Evolutionary conservation across 1,284 basidiomycete genomes (phyloP).

Genomic region (Microbotryomycetes sp.): DNA sequence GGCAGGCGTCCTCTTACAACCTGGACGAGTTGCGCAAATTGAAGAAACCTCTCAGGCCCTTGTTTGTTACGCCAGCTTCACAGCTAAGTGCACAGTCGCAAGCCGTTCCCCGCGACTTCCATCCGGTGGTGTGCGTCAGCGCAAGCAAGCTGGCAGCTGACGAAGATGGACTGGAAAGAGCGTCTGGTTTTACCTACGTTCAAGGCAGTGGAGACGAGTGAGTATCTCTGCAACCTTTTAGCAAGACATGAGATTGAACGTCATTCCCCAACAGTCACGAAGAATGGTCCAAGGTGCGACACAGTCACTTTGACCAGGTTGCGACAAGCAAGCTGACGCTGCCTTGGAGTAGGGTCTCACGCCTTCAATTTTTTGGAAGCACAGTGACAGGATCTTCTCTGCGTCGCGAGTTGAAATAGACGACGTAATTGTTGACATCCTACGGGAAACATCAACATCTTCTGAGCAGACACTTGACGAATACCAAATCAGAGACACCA

Average conservation of each 20-base stretch:
- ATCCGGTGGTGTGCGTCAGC: conserved; percentile 68
- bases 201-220: conserved; percentile 63
- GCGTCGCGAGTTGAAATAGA: conserved; percentile 50
- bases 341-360: conserved; percentile 55
- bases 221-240: neutral
- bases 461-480: neutral
- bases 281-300: conserved; percentile 49
- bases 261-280: conserved; percentile 17
- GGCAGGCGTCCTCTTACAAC: conserved; percentile 37
- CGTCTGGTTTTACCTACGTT: conserved; percentile 66
- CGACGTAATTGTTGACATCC: conserved; percentile 49
- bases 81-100: conserved; percentile 37
- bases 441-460: conserved; percentile 33
- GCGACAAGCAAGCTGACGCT: conserved; percentile 1
- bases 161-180: conserved; percentile 54
- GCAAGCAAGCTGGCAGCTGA: conserved; percentile 58
- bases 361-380: conserved; percentile 63
- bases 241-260: neutral
- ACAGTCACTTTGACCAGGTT: conserved; percentile 6
- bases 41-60: conserved; percentile 53
- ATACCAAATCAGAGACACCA: neutral
- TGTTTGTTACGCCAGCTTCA: conserved; percentile 60
- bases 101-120: conserved; percentile 42
- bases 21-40: conserved; percentile 42
- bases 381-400: conserved; percentile 51